phyloP scores from a whole-genome alignment of 805 yeast species.

The Starmerella vitae region DNA sequence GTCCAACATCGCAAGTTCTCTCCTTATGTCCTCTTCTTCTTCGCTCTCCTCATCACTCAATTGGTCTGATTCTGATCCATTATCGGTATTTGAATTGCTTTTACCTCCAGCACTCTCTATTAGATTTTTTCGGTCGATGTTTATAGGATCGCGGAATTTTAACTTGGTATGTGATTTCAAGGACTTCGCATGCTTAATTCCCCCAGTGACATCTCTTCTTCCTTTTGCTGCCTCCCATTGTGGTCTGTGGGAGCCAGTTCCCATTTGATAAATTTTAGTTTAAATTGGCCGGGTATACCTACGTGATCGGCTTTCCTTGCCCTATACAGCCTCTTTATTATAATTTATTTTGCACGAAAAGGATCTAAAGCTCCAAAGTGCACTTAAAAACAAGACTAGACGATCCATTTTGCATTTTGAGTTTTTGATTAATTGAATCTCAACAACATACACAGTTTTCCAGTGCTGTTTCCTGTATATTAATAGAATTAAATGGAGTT shows the following conservation, averaged over 20 bases:
- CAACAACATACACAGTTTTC: no score
- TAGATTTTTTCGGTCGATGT: no score
- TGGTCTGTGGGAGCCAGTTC: slow-evolving; percentile 20
- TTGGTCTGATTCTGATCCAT: not conserved
- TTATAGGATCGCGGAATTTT: slow-evolving; percentile 10
- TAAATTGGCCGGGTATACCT: no score
- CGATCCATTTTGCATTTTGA: no score
- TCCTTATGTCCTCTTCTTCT: slow-evolving; percentile 10
- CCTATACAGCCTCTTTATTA: no score
- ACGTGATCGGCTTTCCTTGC: no score
- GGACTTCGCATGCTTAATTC: slow-evolving; percentile 18
- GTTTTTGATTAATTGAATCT: no score
- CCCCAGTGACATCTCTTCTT: slow-evolving; percentile 9
- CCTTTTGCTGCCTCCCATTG: slow-evolving; percentile 21
- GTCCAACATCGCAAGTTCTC: slow-evolving; percentile 9
- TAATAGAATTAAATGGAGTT: slow-evolving; percentile 17
- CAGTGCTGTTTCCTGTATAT: no score
- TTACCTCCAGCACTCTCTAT: not conserved
- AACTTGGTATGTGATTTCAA: slow-evolving; percentile 18
- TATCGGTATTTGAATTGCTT: not conserved
- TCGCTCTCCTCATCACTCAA: not conserved
- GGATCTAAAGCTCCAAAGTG: no score
- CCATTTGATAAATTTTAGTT: no score
- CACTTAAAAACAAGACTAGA: no score
- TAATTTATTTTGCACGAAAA: no score